Conservation (phyloP, 768 basidiomycete genomes). For the Tylopilus sp. region DNA sequence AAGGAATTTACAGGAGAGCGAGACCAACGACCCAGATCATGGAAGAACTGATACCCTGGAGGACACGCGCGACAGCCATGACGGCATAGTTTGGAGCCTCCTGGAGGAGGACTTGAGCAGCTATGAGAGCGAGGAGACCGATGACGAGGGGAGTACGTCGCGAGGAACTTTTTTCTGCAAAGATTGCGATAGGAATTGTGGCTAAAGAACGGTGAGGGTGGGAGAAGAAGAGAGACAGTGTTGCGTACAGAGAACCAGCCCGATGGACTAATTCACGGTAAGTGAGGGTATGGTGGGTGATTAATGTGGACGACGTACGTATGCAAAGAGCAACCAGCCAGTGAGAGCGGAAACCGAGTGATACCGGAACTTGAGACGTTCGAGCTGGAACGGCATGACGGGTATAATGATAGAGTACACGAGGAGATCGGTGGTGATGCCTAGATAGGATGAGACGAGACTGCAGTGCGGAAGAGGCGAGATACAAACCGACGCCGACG, state of each 20-base stretch:
- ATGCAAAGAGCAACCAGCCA: slow-evolving; percentile 62
- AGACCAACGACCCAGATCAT: slow-evolving; percentile 65
- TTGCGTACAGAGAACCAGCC: slow-evolving; percentile 47
- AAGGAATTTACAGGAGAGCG: slow-evolving; percentile 46
- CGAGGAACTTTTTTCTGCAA: slow-evolving; percentile 49
- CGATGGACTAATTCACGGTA: slow-evolving; percentile 41
- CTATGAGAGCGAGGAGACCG: slow-evolving; percentile 49
- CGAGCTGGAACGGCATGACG: slow-evolving; percentile 61
- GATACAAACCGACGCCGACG: slow-evolving; percentile 45
- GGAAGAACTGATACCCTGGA: slow-evolving; percentile 59
- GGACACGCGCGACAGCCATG: slow-evolving; percentile 55
- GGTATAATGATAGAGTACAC: slow-evolving; percentile 62
- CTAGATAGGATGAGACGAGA: slow-evolving; percentile 11
- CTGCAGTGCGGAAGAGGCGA: not conserved
- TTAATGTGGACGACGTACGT: slow-evolving; percentile 36
- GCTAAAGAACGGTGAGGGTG: slow-evolving; percentile 29
- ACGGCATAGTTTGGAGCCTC: slow-evolving; percentile 53
- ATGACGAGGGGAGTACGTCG: slow-evolving; percentile 47
- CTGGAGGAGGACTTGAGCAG: slow-evolving; percentile 60
- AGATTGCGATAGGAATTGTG: slow-evolving; percentile 57
- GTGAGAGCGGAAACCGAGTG: slow-evolving; percentile 44
- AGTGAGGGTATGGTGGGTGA: not conserved
- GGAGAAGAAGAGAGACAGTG: not conserved
- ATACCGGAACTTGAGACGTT: slow-evolving; percentile 41
- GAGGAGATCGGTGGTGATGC: slow-evolving; percentile 49